Base-by-base conservation (phyloP, 2,329 filamentous ascomycete genomes). In the Xylariales sp. region DNA sequence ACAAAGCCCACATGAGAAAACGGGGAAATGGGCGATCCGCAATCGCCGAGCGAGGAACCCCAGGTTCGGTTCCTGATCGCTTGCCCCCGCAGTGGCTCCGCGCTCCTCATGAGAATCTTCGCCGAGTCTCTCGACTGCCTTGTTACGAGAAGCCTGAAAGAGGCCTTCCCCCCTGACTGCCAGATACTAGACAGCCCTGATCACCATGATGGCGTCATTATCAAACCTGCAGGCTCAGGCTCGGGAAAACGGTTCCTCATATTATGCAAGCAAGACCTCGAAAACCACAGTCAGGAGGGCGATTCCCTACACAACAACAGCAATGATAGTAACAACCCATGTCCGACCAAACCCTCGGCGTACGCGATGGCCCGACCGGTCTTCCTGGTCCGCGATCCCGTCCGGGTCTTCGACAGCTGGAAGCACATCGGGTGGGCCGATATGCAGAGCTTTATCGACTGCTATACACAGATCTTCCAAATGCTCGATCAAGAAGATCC, bases 351-450 rank as follows among this genome's bases (percentile, higher is more conserved):
- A 6, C 13, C n/a, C 5, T 27, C 23, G 16, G 24, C 11, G 18
- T 18, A 16, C 23, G 17, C 5, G 12, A 16, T 13, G 6, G 19
- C 13, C n/a, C 12, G 15, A n/a, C 21, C 33, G 11, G 33, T 36
- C 5, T 27, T 27, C 11, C 14, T 36, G 14, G 28, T 36, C 14
- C 14, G 16, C 10, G 33, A 36, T 18, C 33, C 33, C 23, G 11
- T 36, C 21, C 13, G 33, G 19, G 13, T 36, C 18, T 27, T 36
- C 8, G 24, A 36, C 10, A 36, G 8, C 15, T 36, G 33, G 23
- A 36, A 36, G 24, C 7, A 27, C 13, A 23, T 3, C 18, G 33
- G 2, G 6, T 16, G 21, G 21, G 18, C 6, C 4, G 19, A 35
- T 27, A 4, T 16, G 19, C 6, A 24, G 10, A 17, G 6, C 21